Evolutionary conservation across 371 early-diverging fungal species (phyloP).

Genomic region (Syncephalastrum monosporum): DNA sequence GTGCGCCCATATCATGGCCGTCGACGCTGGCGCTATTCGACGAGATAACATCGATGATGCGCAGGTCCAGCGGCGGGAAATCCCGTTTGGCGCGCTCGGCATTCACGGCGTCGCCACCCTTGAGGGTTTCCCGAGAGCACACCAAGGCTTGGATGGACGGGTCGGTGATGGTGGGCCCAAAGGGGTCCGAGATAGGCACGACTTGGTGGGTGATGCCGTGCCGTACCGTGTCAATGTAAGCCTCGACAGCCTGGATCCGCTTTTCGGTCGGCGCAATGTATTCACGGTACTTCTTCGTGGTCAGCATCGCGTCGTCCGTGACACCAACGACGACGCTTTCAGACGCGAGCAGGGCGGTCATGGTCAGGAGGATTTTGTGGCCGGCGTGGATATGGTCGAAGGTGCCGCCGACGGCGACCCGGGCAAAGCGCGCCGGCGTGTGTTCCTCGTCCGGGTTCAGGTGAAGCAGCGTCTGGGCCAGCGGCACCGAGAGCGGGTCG

Average conservation of each 20-base stretch:
- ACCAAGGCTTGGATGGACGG: conserved; percentile 77
- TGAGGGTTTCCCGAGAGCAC: conserved; percentile 84
- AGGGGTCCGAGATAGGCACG: conserved; percentile 61
- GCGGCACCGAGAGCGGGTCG: too few species aligned
- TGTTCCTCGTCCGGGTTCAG: too few species aligned
- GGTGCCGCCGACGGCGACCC: conserved; percentile 91
- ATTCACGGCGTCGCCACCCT: conserved; percentile 76
- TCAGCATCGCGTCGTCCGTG: conserved; percentile 68
- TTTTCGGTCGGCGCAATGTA: conserved; percentile 68
- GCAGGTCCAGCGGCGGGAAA: conserved; percentile 60
- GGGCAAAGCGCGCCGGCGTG: conserved; percentile 15
- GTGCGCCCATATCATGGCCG: conserved; percentile 40
- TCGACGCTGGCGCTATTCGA: conserved; percentile 33
- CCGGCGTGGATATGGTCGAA: conserved; percentile 97
- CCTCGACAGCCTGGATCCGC: conserved; percentile 57
- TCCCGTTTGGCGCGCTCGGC: conserved; percentile 48
- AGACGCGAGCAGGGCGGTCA: conserved; percentile 69
- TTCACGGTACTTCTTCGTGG: conserved; percentile 68
- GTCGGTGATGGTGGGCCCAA: conserved; percentile 87
- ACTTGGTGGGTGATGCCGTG: conserved; percentile 48
- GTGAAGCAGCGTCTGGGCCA: too few species aligned
- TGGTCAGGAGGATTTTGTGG: conserved; percentile 89
- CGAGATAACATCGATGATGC: conserved; percentile 76
- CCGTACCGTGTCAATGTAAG: conserved; percentile 61
- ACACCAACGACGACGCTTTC: conserved; percentile 74